Percentiles rank a stretch among this genome's conserved stretches.
Conservation (phyloP, 2,329 filamentous ascomycete species). For the Bipolaris oryzae region DNA sequence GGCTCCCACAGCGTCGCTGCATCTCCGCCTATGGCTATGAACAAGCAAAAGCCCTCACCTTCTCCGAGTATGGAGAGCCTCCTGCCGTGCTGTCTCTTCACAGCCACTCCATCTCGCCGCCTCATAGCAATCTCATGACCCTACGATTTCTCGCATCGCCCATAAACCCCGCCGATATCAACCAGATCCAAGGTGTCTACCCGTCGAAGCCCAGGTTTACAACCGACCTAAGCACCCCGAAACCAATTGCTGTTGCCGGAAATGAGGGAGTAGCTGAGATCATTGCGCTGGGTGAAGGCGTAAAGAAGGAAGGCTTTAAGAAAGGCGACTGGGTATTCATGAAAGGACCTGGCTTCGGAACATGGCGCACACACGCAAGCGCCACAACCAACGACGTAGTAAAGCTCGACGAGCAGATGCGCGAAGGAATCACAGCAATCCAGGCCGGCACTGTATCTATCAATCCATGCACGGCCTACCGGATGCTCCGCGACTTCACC, state of each 20-base stretch:
- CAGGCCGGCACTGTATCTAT: slow-evolving; percentile 89
- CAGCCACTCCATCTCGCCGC: slow-evolving; percentile 76
- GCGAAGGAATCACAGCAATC: slow-evolving; percentile 70
- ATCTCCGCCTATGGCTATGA: slow-evolving; percentile 77
- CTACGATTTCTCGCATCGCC: slow-evolving; percentile 88
- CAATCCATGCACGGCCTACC: slow-evolving; percentile 93
- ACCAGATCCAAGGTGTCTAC: slow-evolving; percentile 97
- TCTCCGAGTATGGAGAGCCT: slow-evolving; percentile 76
- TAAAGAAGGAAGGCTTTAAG: slow-evolving; percentile 60
- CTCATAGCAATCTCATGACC: slow-evolving; percentile 72
- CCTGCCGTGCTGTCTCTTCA: slow-evolving; percentile 73
- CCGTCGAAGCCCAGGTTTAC: slow-evolving; percentile 82
- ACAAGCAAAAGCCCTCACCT: slow-evolving; percentile 81
- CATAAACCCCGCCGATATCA: slow-evolving; percentile 97
- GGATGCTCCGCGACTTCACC: slow-evolving; percentile 85
- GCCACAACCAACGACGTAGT: slow-evolving; percentile 67
- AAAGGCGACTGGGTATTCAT: slow-evolving; percentile 96
- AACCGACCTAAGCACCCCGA: slow-evolving; percentile 73
- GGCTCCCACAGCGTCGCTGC: slow-evolving; percentile 45
- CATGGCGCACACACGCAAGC: slow-evolving; percentile 91
- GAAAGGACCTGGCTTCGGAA: slow-evolving; percentile 80
- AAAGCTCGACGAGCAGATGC: slow-evolving; percentile 71
- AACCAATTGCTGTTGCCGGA: slow-evolving; percentile 78
- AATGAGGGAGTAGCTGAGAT: slow-evolving; percentile 97
- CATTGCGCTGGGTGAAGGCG: slow-evolving; percentile 67